A percentile compares a stretch with the other conserved stretches of the same genome.
Conservation (phyloP, 106 monocot genomes). For the Hemerocallis citrina region DNA sequence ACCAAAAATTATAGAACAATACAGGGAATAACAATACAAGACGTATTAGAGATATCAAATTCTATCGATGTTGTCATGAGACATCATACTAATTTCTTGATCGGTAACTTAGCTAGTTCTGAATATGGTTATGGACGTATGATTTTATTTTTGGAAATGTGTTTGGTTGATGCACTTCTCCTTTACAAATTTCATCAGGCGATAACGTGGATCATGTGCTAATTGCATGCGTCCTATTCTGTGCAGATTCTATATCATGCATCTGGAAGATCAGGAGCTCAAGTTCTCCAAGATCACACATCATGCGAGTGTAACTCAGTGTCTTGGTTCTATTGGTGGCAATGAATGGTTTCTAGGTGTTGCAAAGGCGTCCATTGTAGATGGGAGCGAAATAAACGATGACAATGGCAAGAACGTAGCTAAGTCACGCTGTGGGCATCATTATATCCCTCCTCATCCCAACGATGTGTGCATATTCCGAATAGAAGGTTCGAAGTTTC, state of each 20-base stretch:
- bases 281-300: constrained; percentile 73
- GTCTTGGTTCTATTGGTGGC: constrained; percentile 78
- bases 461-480: constrained; percentile 67
- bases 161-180: too few species aligned
- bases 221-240: too few species aligned
- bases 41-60: too few species aligned
- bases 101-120: too few species aligned
- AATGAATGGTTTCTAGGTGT: constrained; percentile 86
- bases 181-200: too few species aligned
- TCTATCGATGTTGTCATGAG: too few species aligned
- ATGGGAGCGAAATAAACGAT: constrained; percentile 13
- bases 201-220: too few species aligned
- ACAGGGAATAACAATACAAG: too few species aligned
- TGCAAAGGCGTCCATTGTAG: constrained; percentile 64
- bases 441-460: constrained; percentile 61
- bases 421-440: constrained; percentile 56
- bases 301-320: constrained; percentile 96
- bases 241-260: constrained; percentile 94
- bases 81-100: too few species aligned
- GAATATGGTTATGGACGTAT: too few species aligned
- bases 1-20: too few species aligned
- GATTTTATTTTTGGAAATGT: too few species aligned
- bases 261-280: constrained; percentile 50
- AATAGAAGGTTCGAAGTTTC: constrained; percentile 61
- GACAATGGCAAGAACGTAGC: constrained; percentile 7